Evolutionary conservation across 2,329 filamentous ascomycete species (phyloP).

Genomic region (Botrytis tulipae): DNA sequence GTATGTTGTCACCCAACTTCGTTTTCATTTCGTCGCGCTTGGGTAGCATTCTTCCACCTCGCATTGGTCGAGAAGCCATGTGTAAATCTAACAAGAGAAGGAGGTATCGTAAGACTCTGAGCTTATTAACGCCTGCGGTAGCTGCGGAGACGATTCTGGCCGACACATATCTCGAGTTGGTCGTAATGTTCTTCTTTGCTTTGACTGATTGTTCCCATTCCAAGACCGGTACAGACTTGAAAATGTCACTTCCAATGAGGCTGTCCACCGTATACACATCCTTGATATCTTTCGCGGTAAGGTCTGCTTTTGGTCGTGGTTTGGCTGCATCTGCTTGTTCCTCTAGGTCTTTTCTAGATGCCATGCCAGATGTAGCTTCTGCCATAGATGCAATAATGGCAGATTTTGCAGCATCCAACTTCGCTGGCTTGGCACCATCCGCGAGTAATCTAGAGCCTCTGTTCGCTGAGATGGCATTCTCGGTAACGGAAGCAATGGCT

Average conservation of each 20-base stretch:
- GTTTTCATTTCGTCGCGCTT: slow-evolving; percentile 60
- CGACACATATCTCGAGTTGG: slow-evolving; percentile 62
- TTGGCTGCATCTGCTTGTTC: slow-evolving; percentile 65
- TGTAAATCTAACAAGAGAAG: slow-evolving; percentile 57
- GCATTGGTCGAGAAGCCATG: slow-evolving; percentile 47
- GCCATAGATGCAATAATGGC: slow-evolving; percentile 65
- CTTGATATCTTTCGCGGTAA: slow-evolving; percentile 62
- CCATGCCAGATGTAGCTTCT: slow-evolving; percentile 61
- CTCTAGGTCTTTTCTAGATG: slow-evolving; percentile 63
- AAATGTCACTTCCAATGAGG: slow-evolving; percentile 65
- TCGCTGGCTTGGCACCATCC: slow-evolving; percentile 43
- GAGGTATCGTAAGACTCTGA: slow-evolving; percentile 61
- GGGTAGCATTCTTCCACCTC: slow-evolving; percentile 50
- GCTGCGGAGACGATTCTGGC: slow-evolving; percentile 54
- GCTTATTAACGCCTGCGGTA: slow-evolving; percentile 45
- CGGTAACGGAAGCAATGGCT: slow-evolving; percentile 63
- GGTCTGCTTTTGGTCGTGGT: slow-evolving; percentile 69
- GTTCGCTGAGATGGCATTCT: slow-evolving; percentile 62
- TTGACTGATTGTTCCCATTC: slow-evolving; percentile 72
- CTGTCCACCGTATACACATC: slow-evolving; percentile 69
- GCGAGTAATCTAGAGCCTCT: slow-evolving; percentile 41
- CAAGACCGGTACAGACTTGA: slow-evolving; percentile 65
- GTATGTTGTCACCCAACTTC: slow-evolving; percentile 52
- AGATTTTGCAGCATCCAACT: slow-evolving; percentile 54
- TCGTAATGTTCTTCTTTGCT: slow-evolving; percentile 54